Percentiles rank a stretch among this genome's conserved stretches.
Evolutionary conservation across 2,329 filamentous ascomycete species (phyloP).

Genomic region (Aspergillus melleus): DNA sequence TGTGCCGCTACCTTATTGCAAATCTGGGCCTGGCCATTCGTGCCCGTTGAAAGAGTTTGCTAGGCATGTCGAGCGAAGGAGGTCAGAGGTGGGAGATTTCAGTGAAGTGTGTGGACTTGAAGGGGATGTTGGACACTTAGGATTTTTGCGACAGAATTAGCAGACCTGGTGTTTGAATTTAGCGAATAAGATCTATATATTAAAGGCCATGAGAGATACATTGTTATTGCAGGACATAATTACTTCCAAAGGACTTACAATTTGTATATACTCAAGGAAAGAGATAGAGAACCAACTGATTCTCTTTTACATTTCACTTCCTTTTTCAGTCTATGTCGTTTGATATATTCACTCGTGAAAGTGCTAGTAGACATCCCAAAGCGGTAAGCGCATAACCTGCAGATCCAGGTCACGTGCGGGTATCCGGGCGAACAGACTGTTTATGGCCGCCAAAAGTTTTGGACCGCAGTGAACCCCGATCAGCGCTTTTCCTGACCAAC

Average conservation of each 20-base stretch:
- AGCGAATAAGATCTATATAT: background rate
- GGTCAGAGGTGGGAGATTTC: constrained; percentile 49
- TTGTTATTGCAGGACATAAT: background rate
- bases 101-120: constrained; percentile 49
- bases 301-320: no score
- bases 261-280: no score
- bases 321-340: no score
- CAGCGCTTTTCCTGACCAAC: background rate
- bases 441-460: constrained; percentile 27
- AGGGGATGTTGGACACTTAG: constrained; percentile 44
- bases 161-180: background rate
- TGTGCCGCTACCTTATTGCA: constrained; percentile 50
- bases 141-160: constrained; percentile 51
- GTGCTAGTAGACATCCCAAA: background rate
- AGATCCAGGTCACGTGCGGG: constrained; percentile 18
- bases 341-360: no score
- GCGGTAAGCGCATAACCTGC: background rate
- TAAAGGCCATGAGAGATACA: background rate
- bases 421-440: constrained; percentile 26
- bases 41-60: constrained; percentile 50
- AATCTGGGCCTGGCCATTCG: constrained; percentile 48
- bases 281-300: no score
- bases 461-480: constrained; percentile 4
- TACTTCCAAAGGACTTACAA: no score
- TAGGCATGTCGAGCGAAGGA: constrained; percentile 41